These are phyloP conservation scores for Mortierella sp. DNA, from an alignment of 371 early-diverging fungal species.

Conservation along the genomic window DNA sequence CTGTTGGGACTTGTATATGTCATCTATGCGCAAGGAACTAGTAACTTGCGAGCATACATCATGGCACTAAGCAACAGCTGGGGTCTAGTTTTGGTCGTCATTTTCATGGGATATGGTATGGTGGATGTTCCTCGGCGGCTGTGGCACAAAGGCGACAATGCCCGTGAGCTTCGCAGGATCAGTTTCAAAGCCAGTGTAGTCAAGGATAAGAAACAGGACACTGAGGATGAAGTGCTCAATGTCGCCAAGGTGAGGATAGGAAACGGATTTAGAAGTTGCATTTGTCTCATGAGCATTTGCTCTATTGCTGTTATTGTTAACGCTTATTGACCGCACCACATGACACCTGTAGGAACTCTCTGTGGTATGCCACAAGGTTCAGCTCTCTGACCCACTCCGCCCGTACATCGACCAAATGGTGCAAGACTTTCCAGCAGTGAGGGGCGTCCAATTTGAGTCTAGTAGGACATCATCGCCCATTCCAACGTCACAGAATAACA, in stretches of 20 bases:
- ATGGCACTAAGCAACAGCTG: slow-evolving; percentile 96
- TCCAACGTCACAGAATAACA: slow-evolving; percentile 22
- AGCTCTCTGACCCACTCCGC: slow-evolving; percentile 60
- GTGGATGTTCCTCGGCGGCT: slow-evolving; percentile 88
- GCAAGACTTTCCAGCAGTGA: slow-evolving; percentile 61
- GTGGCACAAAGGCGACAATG: slow-evolving; percentile 79
- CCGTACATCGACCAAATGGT: slow-evolving; percentile 67
- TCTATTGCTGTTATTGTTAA: no score
- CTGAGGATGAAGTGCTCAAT: slow-evolving; percentile 77
- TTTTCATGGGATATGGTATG: slow-evolving; percentile 93
- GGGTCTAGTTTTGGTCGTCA: slow-evolving; percentile 88
- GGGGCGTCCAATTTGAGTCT: slow-evolving; percentile 47
- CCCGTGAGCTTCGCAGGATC: slow-evolving; percentile 69
- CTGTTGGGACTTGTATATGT: slow-evolving; percentile 75
- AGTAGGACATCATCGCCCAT: slow-evolving; percentile 36
- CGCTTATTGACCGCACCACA: no score
- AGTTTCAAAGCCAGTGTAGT: slow-evolving; percentile 75
- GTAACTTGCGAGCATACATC: slow-evolving; percentile 74
- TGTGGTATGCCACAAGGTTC: slow-evolving; percentile 58
- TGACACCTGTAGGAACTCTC: slow-evolving; percentile 41
- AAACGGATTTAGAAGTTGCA: not conserved
- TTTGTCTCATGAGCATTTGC: not conserved
- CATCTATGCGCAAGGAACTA: slow-evolving; percentile 63
- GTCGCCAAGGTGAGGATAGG: slow-evolving; percentile 66
- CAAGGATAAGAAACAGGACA: slow-evolving; percentile 83